Evolutionary conservation across 768 basidiomycete genomes (phyloP), one percentile per base, ranked within the genome.

Genomic region (Hebeloma cylindrosporum): DNA sequence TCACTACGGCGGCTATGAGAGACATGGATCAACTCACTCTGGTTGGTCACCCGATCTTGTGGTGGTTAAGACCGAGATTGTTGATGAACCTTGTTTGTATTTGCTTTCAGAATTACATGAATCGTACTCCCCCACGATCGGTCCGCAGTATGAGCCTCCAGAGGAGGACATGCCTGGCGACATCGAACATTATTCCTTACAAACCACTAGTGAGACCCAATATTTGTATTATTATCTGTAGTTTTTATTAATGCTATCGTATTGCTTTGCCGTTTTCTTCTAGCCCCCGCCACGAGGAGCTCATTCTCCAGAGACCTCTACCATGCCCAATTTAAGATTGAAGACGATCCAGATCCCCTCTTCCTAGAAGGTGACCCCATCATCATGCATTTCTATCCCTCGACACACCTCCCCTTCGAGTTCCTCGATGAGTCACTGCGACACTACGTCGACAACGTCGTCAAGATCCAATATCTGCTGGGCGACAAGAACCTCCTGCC

Each of bases 381-480:
- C 23, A 18, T 9, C 34, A 3, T 14, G 26, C 40, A 46, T 35
- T 31, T 47, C 32, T 53, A 50, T 43, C 60, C 50, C 13, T 47
- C 55, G 8, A 40, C 39, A 11, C 47, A 45, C 17, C 20, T 60
- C 9, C 53, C 61, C 6, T 40, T 28, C 25, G 47, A 55, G 40
- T 7, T 63, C n/a, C 37, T 63, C 38, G 58, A 68, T 44, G 36
- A 59, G 1, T 59, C 68, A 5, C 47, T 73, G 29, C 47, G 58
- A 8, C 56, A 80, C 42, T 89, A 90, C 60, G 73, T 85, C 57
- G 59, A 68, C 33, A 69, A 78, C 31, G 84, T 89, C 25, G 72
- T 88, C 40, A 71, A 70, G 27, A 73, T 80, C 45, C 86, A 89
- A 56, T 90, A 88, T 57, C 66, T 87, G 3, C 75, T 88, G 40